Percentiles rank a stretch among this genome's conserved stretches.
Conservation (phyloP, 352 stramenopile species). For the Thalassiosira allenii region DNA sequence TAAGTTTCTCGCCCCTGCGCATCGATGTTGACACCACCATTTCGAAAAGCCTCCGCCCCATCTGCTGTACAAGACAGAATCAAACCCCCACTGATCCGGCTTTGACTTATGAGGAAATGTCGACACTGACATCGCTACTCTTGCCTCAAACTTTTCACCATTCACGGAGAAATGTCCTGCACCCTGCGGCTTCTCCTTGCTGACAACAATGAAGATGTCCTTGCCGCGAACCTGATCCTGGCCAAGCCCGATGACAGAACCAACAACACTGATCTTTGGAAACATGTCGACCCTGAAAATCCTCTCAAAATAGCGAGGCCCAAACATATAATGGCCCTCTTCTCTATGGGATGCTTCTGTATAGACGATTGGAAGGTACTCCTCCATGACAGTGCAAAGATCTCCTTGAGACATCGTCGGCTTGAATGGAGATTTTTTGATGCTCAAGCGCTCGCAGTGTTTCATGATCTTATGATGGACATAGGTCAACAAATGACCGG, state of each 20-base stretch:
- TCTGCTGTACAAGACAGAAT: background rate
- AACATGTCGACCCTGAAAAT: background rate
- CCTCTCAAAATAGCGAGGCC: background rate
- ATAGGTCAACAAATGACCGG: background rate
- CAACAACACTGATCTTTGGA: background rate
- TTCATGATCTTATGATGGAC: background rate
- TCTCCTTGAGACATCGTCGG: background rate
- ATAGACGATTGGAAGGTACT: background rate
- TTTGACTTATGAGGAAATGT: too few relatives aligned
- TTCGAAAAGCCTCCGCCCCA: background rate
- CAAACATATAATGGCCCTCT: background rate
- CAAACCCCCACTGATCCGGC: background rate
- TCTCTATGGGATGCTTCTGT: too few relatives aligned
- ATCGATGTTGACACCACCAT: background rate
- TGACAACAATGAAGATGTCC: background rate
- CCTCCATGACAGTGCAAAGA: background rate
- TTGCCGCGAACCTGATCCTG: background rate
- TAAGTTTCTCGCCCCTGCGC: background rate
- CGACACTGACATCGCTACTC: background rate
- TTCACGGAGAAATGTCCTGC: background rate
- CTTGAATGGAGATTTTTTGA: background rate
- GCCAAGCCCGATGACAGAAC: too few relatives aligned
- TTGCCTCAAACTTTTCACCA: background rate
- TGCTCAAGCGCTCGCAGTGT: background rate
- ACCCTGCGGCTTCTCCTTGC: background rate